Percentiles rank a stretch among this genome's conserved stretches.
phyloP scores from a whole-genome alignment of 2,329 filamentous ascomycete species.

The Chalaropsis thielavioides region DNA sequence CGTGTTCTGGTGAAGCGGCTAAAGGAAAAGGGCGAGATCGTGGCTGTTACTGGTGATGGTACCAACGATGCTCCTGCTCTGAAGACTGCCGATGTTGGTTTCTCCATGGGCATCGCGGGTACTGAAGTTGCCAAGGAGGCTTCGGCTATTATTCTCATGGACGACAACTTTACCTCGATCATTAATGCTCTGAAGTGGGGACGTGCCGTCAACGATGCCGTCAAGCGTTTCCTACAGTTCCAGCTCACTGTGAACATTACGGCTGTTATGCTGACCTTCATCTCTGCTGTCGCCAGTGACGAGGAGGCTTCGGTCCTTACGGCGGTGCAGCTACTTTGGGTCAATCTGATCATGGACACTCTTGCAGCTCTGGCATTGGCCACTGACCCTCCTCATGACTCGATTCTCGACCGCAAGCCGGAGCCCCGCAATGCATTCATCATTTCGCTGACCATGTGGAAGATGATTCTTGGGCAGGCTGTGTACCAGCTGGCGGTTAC shows the following conservation, averaged over 20 bases:
- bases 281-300: conserved; percentile 61
- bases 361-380: conserved; percentile 79
- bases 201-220: conserved; percentile 60
- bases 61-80: conserved; percentile 73
- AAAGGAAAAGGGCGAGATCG: conserved; percentile 59
- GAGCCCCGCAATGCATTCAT: conserved; percentile 43
- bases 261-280: conserved; percentile 73
- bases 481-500: conserved; percentile 74
- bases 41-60: conserved; percentile 70
- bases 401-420: conserved; percentile 62
- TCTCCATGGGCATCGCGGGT: conserved; percentile 73
- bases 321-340: conserved; percentile 86
- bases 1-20: conserved; percentile 56
- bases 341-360: conserved; percentile 95
- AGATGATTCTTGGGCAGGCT: conserved; percentile 93
- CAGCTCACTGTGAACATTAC: conserved; percentile 85
- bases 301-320: conserved; percentile 63
- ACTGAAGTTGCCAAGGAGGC: conserved; percentile 78
- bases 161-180: conserved; percentile 78
- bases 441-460: conserved; percentile 92
- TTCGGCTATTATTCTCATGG: conserved; percentile 74
- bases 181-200: conserved; percentile 75
- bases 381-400: conserved; percentile 75
- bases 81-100: conserved; percentile 68
- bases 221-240: conserved; percentile 63